A percentile compares a stretch with the other conserved stretches of the same genome.
Evolutionary conservation across 73 alveolate species (phyloP).

Genomic region (Blepharisma japonicum): DNA sequence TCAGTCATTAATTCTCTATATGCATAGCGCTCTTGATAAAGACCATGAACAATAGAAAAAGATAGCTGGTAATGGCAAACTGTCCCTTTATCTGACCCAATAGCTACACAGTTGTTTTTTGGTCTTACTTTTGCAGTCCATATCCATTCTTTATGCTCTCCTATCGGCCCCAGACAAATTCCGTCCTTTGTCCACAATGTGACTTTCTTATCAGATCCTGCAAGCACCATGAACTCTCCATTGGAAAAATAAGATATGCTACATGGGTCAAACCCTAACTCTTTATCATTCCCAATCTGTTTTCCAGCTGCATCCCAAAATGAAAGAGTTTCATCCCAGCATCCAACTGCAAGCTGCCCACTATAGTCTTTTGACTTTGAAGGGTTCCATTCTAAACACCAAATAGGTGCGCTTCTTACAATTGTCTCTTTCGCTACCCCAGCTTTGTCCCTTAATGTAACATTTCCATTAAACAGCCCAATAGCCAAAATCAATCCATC

Average conservation of each 20-base stretch:
- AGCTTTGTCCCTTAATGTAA: slow-evolving; percentile 52
- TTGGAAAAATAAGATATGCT: slow-evolving; percentile 54
- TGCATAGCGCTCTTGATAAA: slow-evolving; percentile 83
- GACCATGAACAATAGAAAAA: slow-evolving; percentile 75
- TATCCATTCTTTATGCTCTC: slow-evolving; percentile 68
- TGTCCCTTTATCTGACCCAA: slow-evolving; percentile 53
- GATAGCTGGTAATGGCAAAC: slow-evolving; percentile 52
- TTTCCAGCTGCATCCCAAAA: slow-evolving; percentile 43
- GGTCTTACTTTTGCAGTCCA: slow-evolving; percentile 61
- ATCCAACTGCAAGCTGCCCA: slow-evolving; percentile 68
- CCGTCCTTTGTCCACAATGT: slow-evolving; percentile 76
- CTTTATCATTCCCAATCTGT: slow-evolving; percentile 58
- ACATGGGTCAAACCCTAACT: slow-evolving; percentile 71
- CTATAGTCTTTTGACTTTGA: slow-evolving; percentile 48
- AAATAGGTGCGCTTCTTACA: slow-evolving; percentile 59
- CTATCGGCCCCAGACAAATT: slow-evolving; percentile 62
- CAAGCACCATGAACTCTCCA: slow-evolving; percentile 67
- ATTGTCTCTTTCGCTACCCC: slow-evolving; percentile 56
- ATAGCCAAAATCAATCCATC: slow-evolving; percentile 70
- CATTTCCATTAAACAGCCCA: slow-evolving; percentile 57
- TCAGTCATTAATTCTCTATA: slow-evolving; percentile 90
- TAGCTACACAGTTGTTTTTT: slow-evolving; percentile 38
- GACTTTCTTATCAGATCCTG: slow-evolving; percentile 68
- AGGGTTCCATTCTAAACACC: slow-evolving; percentile 72
- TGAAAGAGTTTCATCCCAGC: slow-evolving; percentile 81